Percentiles rank a stretch among this genome's conserved stretches.
Conservation (phyloP, 2,329 filamentous ascomycete species). For the Botryotinia narcissicola region DNA sequence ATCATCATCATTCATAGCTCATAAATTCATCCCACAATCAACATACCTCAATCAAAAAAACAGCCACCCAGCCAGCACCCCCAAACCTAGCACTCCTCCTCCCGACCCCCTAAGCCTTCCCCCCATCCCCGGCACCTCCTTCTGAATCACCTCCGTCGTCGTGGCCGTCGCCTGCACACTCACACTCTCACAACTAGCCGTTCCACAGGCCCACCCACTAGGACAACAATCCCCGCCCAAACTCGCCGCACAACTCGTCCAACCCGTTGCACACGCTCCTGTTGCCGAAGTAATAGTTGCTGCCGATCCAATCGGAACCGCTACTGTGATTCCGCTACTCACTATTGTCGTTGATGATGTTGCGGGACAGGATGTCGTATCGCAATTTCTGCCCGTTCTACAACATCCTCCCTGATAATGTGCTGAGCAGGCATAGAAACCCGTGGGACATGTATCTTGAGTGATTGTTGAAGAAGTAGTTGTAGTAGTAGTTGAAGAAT, state of each 20-base stretch:
- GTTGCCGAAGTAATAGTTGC: slow-evolving; percentile 42
- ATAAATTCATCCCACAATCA: background rate
- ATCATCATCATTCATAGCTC: background rate
- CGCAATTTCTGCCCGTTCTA: slow-evolving; percentile 80
- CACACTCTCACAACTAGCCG: slow-evolving; percentile 64
- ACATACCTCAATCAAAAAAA: background rate
- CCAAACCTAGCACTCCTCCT: background rate
- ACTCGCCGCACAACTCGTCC: slow-evolving; percentile 69
- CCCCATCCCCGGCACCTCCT: slow-evolving; percentile 29
- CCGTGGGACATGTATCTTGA: slow-evolving; percentile 67
- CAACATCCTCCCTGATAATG: slow-evolving; percentile 82
- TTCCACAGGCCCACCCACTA: slow-evolving; percentile 69
- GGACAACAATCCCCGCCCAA: slow-evolving; percentile 82
- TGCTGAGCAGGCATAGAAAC: slow-evolving; percentile 88
- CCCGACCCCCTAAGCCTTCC: background rate
- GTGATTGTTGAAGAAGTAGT: slow-evolving; percentile 23
- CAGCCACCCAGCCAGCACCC: background rate
- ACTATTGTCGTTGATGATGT: slow-evolving; percentile 62
- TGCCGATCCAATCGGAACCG: slow-evolving; percentile 55
- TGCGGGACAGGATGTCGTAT: slow-evolving; percentile 73
- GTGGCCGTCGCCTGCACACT: slow-evolving; percentile 55
- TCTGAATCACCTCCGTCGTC: slow-evolving; percentile 43
- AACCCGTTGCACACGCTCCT: slow-evolving; percentile 69
- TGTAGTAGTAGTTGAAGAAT: slow-evolving; percentile 42
- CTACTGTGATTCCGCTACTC: slow-evolving; percentile 66